These are phyloP conservation scores for Populus nigra DNA, from an alignment of 345 rosid species.

Conservation along the genomic window DNA sequence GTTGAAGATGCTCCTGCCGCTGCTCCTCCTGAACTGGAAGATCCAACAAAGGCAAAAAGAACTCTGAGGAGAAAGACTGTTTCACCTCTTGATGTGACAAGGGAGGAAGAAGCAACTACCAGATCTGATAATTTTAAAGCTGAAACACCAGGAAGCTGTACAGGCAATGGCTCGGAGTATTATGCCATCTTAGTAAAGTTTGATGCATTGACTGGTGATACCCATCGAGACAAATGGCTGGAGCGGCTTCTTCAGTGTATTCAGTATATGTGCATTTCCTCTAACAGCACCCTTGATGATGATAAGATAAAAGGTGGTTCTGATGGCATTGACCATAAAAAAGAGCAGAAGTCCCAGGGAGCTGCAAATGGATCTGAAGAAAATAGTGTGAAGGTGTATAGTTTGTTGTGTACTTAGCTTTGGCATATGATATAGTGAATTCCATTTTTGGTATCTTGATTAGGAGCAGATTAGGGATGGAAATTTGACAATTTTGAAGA, in stretches of 20 bases:
- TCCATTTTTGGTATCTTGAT: slow-evolving; percentile 4
- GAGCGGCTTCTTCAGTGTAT: slow-evolving; percentile 82
- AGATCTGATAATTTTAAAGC: slow-evolving; percentile 49
- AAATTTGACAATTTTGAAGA: slow-evolving; percentile 14
- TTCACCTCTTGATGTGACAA: slow-evolving; percentile 74
- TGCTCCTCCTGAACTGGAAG: slow-evolving; percentile 48
- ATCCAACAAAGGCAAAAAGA: slow-evolving; percentile 46
- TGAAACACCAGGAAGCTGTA: slow-evolving; percentile 89
- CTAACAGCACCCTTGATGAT: slow-evolving; percentile 37
- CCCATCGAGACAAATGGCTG: slow-evolving; percentile 83
- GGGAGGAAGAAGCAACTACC: slow-evolving; percentile 56
- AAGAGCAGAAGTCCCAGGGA: slow-evolving; percentile 22
- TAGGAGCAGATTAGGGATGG: not conserved
- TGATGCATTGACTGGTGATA: slow-evolving; percentile 66
- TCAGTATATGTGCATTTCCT: slow-evolving; percentile 54
- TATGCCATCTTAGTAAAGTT: slow-evolving; percentile 51
- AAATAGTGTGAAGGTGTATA: slow-evolving; percentile 45
- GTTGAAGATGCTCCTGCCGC: slow-evolving; percentile 31
- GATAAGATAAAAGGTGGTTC: slow-evolving; percentile 40
- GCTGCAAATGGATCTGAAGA: slow-evolving; percentile 46
- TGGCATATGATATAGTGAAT: not conserved
- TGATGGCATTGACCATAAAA: slow-evolving; percentile 34
- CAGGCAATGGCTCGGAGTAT: slow-evolving; percentile 51
- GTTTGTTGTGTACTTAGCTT: not conserved
- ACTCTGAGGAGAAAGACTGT: slow-evolving; percentile 42